Conservation (phyloP, 1,284 basidiomycete species). For the Ceratobasidium sp. region DNA sequence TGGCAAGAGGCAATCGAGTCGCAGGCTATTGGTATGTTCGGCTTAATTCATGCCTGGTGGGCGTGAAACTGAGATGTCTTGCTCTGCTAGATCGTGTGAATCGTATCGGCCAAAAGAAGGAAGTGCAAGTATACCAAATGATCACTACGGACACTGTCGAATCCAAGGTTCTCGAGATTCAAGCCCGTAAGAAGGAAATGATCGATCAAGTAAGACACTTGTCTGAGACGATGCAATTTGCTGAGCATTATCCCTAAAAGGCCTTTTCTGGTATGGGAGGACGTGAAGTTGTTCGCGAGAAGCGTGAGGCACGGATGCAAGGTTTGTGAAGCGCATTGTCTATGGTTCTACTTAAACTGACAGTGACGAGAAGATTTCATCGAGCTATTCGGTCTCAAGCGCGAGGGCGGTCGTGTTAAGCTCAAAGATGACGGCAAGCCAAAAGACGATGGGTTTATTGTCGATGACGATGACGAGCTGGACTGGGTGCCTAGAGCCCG, state of each 20-base stretch:
- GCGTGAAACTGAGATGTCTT: slow-evolving; percentile 12
- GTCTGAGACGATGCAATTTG: neutral
- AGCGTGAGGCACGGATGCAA: slow-evolving; percentile 75
- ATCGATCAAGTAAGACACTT: slow-evolving; percentile 65
- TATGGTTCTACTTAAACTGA: slow-evolving; percentile 17
- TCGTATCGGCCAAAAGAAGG: slow-evolving; percentile 81
- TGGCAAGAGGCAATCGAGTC: slow-evolving; percentile 78
- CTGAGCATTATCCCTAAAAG: slow-evolving; percentile 53
- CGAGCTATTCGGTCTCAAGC: slow-evolving; percentile 61
- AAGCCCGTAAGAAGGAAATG: slow-evolving; percentile 76
- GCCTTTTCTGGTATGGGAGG: slow-evolving; percentile 79
- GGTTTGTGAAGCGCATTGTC: slow-evolving; percentile 55
- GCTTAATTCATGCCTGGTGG: neutral
- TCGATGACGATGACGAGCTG: slow-evolving; percentile 21
- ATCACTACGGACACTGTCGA: slow-evolving; percentile 89
- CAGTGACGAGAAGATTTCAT: slow-evolving; percentile 51
- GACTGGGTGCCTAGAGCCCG: too few relatives aligned
- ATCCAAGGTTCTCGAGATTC: slow-evolving; percentile 83
- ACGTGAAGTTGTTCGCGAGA: slow-evolving; percentile 67
- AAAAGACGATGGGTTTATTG: neutral
- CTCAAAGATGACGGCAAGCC: slow-evolving; percentile 1
- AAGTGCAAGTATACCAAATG: slow-evolving; percentile 84
- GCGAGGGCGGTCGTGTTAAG: slow-evolving; percentile 20
- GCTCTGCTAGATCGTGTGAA: slow-evolving; percentile 19
- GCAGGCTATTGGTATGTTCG: slow-evolving; percentile 72